Conservation (phyloP, 192 early-diverging fungal genomes). For the Pecoramyces ruminantium region DNA sequence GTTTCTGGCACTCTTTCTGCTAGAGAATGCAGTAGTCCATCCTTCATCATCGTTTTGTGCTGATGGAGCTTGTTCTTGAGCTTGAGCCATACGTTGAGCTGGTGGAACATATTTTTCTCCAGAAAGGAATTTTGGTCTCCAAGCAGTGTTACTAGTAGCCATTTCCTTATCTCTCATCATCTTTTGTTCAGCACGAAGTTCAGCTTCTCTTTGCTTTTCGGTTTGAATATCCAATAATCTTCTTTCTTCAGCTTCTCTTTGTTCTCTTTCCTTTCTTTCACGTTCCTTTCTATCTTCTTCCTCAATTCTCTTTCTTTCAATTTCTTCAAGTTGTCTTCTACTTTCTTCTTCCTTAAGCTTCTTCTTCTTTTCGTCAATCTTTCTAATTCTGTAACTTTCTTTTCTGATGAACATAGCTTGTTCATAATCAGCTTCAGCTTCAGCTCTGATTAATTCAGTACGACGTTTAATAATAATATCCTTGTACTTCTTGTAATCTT, state of each 20-base stretch:
- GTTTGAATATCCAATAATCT: background rate
- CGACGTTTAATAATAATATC: background rate
- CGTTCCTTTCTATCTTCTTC: background rate
- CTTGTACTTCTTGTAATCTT: conserved; percentile 54
- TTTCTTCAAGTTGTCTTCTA: background rate
- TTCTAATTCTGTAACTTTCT: background rate
- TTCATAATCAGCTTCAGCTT: background rate
- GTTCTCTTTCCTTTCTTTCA: background rate
- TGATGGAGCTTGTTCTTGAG: background rate
- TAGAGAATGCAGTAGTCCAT: background rate
- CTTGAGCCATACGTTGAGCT: background rate
- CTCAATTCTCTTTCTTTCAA: background rate
- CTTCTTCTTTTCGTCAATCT: background rate
- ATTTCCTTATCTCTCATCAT: background rate
- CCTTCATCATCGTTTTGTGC: background rate
- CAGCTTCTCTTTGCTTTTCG: background rate
- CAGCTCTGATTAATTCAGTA: background rate
- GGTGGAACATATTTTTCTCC: background rate
- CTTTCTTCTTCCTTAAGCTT: background rate
- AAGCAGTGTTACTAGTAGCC: background rate
- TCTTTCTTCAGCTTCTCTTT: background rate
- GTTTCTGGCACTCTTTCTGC: background rate
- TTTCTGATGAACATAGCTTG: background rate
- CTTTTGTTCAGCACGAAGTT: background rate
- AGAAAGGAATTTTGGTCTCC: background rate